Percentiles rank a stretch among this genome's conserved stretches.
These are phyloP conservation scores for Lanmaoa rubissima DNA, from an alignment of 768 basidiomycete genomes.

Conservation along the genomic window DNA sequence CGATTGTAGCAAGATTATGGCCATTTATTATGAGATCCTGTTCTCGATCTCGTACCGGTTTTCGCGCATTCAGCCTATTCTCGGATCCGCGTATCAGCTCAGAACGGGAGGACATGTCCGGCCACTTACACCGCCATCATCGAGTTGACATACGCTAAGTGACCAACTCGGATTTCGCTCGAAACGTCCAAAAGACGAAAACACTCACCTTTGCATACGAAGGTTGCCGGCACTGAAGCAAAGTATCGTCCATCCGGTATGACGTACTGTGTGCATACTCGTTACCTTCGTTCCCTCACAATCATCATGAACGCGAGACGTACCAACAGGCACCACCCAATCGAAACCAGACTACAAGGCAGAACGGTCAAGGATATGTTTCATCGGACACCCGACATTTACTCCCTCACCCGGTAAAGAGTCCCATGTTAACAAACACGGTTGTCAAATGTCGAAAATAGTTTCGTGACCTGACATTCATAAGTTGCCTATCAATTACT, in stretches of 20 bases:
- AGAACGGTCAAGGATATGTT: no score
- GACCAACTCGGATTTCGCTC: background rate
- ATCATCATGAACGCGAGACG: background rate
- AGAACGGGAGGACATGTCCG: background rate
- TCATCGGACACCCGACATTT: no score
- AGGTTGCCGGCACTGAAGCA: background rate
- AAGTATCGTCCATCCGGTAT: background rate
- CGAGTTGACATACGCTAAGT: constrained; percentile 9
- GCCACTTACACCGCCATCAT: constrained; percentile 16
- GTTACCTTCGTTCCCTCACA: background rate
- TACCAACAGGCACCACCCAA: constrained; percentile 11
- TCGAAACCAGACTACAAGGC: constrained; percentile 10
- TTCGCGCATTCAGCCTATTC: no score
- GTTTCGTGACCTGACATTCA: no score
- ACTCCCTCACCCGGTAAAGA: no score
- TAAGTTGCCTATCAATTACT: no score
- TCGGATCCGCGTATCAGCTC: no score
- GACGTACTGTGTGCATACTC: background rate
- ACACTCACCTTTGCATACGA: constrained; percentile 5
- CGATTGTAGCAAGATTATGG: no score
- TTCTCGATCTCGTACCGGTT: no score
- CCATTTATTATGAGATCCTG: no score
- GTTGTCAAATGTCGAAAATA: no score
- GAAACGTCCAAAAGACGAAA: background rate
- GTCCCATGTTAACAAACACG: no score